These are phyloP conservation scores for Sphenostylis stenocarpa DNA, from an alignment of 306 rosid genomes.

Conservation along the genomic window DNA sequence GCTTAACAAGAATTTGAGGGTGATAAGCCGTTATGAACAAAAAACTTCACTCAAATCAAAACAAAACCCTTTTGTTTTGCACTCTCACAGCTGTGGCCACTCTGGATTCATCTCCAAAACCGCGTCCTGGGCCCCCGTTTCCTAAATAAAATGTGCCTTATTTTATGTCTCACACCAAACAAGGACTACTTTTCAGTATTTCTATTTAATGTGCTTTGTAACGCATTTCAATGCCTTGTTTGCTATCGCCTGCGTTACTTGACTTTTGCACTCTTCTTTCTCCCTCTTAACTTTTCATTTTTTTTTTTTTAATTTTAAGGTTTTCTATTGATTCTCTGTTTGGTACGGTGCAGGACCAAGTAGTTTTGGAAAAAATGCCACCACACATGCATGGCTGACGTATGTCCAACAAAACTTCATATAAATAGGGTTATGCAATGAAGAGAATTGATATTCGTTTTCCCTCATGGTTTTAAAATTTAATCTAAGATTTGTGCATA, in stretches of 20 bases:
- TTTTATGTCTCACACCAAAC: conserved; percentile 23
- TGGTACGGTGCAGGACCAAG: conserved; percentile 31
- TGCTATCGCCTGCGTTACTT: conserved; percentile 58
- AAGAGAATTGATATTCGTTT: too few species aligned
- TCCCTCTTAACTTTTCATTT: not conserved
- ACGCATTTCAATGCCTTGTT: conserved; percentile 38
- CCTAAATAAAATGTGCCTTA: conserved; percentile 24
- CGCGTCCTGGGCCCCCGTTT: conserved; percentile 61
- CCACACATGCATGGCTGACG: conserved; percentile 32
- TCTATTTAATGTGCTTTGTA: not conserved
- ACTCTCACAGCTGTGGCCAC: conserved; percentile 68
- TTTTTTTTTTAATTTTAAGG: conserved; percentile 18
- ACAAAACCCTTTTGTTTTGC: conserved; percentile 22
- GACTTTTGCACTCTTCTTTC: conserved; percentile 47
- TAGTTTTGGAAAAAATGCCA: conserved; percentile 33
- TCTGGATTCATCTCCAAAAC: conserved; percentile 70
- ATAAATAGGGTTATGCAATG: too few species aligned
- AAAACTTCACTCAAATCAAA: not conserved
- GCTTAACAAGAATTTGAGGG: not conserved
- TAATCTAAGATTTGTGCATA: too few species aligned
- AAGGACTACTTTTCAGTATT: not conserved
- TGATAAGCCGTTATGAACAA: conserved; percentile 23
- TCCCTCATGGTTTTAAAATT: too few species aligned
- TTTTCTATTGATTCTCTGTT: conserved; percentile 36
- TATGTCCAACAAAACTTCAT: conserved; percentile 6